These are phyloP conservation scores for Rutstroemia sp. DNA, from an alignment of 2,329 filamentous ascomycete species.

Conservation along the genomic window DNA sequence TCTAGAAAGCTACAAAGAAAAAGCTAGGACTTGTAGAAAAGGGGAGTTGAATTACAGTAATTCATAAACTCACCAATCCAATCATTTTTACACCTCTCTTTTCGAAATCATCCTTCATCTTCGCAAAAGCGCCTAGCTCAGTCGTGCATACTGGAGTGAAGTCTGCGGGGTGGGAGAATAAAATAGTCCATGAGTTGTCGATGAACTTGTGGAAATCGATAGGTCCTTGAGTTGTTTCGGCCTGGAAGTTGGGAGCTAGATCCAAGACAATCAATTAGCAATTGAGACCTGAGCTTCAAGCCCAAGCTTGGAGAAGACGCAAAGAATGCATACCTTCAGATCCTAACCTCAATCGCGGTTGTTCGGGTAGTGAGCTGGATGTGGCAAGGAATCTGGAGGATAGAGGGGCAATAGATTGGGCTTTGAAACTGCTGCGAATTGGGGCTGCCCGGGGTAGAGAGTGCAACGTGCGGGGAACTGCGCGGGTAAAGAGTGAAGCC, in stretches of 20 bases:
- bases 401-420: slow-evolving; percentile 7
- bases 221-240: slow-evolving; percentile 65
- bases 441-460: background rate
- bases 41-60: background rate
- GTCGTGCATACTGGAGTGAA: slow-evolving; percentile 92
- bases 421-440: background rate
- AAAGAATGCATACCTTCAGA: slow-evolving; percentile 7
- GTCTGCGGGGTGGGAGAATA: slow-evolving; percentile 78
- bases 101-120: slow-evolving; percentile 72
- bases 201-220: slow-evolving; percentile 77
- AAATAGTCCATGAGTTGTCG: slow-evolving; percentile 65
- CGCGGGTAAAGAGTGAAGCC: background rate
- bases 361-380: slow-evolving; percentile 6
- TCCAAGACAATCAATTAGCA: background rate
- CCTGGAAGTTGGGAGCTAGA: slow-evolving; percentile 68
- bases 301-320: background rate
- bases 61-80: slow-evolving; percentile 45
- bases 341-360: slow-evolving; percentile 13
- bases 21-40: slow-evolving; percentile 30
- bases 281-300: background rate
- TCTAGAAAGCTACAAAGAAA: background rate
- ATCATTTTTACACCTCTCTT: slow-evolving; percentile 82
- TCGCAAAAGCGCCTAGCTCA: slow-evolving; percentile 69
- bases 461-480: background rate
- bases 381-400: slow-evolving; percentile 10